Conservation (phyloP, 2,329 filamentous ascomycete genomes). For the Teratosphaeria pseudoeucalypti region DNA sequence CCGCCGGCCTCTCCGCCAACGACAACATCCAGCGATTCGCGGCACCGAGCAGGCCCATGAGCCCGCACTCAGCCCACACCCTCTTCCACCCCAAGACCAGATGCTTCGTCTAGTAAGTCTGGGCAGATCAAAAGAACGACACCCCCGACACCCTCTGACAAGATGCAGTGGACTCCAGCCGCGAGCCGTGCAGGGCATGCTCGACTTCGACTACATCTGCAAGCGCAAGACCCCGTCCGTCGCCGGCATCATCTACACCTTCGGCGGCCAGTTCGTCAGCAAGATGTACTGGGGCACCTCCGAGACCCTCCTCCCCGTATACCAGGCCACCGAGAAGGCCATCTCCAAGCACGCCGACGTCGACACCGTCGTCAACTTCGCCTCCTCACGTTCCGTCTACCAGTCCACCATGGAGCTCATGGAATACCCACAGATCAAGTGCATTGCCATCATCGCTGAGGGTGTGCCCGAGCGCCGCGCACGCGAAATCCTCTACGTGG, state of each 20-base stretch:
- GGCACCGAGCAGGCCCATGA: conserved; percentile 83
- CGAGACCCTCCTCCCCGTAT: conserved; percentile 96
- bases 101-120: conserved; percentile 89
- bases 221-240: conserved; percentile 94
- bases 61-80: conserved; percentile 75
- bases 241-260: conserved; percentile 99
- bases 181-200: conserved; percentile 54
- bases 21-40: conserved; percentile 98
- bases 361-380: conserved; percentile 98
- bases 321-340: conserved; percentile 88
- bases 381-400: conserved; percentile 97
- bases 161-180: conserved; percentile 73
- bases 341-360: conserved; percentile 94
- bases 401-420: conserved; percentile 97
- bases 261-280: conserved; percentile 99
- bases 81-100: conserved; percentile 99
- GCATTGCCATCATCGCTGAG: conserved; percentile 98
- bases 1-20: conserved; percentile 52
- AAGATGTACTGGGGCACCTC: conserved; percentile 99
- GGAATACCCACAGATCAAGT: conserved; percentile 93
- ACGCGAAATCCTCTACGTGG: conserved; percentile 93
- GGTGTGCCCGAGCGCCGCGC: conserved; percentile 98
- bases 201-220: conserved; percentile 99
- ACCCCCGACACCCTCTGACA: conserved; percentile 18
- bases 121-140: neutral